Conservation (phyloP, 495 filamentous ascomycete species). For the Aspergillus saccharolyticus region DNA sequence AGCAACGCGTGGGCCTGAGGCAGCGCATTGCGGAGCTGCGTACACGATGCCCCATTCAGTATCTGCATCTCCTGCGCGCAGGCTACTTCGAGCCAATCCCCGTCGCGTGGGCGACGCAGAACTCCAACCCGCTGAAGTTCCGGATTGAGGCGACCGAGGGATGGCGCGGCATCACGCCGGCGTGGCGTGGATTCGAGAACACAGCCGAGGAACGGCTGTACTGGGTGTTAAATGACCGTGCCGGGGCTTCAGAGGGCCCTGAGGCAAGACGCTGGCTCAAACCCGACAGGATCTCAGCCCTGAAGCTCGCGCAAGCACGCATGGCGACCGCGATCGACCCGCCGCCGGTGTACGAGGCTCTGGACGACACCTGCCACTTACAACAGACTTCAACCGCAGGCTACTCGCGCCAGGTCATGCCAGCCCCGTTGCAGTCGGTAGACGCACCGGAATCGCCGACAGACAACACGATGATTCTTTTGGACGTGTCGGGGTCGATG, state of each 20-base stretch:
- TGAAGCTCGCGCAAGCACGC: conserved; percentile 36
- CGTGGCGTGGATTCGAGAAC: conserved; percentile 45
- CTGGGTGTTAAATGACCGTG: conserved; percentile 45
- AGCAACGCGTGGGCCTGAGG: conserved; percentile 38
- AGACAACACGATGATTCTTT: conserved; percentile 44
- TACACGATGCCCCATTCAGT: conserved; percentile 33
- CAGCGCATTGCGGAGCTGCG: conserved; percentile 37
- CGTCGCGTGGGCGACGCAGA: conserved; percentile 34
- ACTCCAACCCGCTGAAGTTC: conserved; percentile 43
- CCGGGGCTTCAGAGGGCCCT: conserved; percentile 9
- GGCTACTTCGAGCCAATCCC: conserved; percentile 49
- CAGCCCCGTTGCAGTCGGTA: conserved; percentile 29
- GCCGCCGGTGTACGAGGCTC: conserved; percentile 33
- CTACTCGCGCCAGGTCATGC: conserved; percentile 44
- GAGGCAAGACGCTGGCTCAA: conserved; percentile 28
- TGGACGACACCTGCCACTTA: conserved; percentile 36
- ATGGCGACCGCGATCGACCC: conserved; percentile 40
- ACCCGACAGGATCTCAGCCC: conserved; percentile 38
- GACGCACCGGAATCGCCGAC: conserved; percentile 30
- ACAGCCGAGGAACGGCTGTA: conserved; percentile 46
- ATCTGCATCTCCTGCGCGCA: conserved; percentile 43
- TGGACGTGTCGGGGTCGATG: conserved; percentile 46
- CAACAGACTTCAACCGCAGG: conserved; percentile 27
- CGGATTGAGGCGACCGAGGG: conserved; percentile 38
- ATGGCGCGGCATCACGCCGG: conserved; percentile 45